These are phyloP conservation scores for Solanum pimpinellifolium DNA, from an alignment of 257 asterid genomes.

Conservation along the genomic window DNA sequence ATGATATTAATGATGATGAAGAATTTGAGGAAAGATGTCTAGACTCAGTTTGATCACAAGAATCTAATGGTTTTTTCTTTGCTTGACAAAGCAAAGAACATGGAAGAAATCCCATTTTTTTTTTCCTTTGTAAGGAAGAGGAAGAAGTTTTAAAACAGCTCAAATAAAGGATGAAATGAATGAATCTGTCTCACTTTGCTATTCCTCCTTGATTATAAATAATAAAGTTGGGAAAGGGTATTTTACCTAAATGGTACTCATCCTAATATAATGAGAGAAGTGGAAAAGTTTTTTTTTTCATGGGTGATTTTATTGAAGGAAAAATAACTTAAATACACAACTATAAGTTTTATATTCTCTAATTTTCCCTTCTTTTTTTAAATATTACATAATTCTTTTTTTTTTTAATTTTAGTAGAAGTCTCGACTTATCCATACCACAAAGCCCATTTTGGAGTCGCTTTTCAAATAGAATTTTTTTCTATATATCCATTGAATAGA, in stretches of 20 bases:
- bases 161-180: neutral
- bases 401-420: neutral
- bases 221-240: neutral
- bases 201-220: neutral
- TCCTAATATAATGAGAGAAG: neutral
- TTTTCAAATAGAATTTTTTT: accelerated
- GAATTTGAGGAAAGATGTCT: neutral
- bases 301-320: neutral
- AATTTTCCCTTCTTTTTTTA: too few species aligned
- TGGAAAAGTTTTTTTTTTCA: neutral
- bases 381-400: too few species aligned
- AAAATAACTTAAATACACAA: too few species aligned
- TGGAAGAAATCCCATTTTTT: conserved; percentile 5
- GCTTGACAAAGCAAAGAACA: neutral
- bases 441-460: accelerated
- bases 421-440: accelerated
- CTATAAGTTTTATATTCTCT: too few species aligned
- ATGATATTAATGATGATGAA: conserved; percentile 30
- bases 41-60: conserved; percentile 7
- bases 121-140: neutral
- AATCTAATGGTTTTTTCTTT: conserved; percentile 7
- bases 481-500: accelerated
- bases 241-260: neutral
- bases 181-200: neutral
- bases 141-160: neutral